These are phyloP conservation scores for Botrytis porri DNA, from an alignment of 2,329 filamentous ascomycete genomes.

Conservation along the genomic window DNA sequence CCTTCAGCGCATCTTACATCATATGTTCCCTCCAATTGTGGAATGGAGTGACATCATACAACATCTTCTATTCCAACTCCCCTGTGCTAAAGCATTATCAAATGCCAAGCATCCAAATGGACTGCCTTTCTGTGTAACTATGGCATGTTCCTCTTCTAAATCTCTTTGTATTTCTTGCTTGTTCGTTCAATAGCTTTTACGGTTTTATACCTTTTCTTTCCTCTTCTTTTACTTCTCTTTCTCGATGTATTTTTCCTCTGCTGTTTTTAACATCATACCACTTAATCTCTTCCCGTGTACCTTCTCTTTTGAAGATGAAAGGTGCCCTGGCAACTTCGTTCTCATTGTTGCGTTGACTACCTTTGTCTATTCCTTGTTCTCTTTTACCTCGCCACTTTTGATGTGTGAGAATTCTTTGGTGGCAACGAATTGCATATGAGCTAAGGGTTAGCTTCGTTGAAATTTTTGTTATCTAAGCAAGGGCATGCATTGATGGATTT, in stretches of 20 bases:
- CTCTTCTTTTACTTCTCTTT: neutral
- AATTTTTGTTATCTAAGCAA: neutral
- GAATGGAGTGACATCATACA: neutral
- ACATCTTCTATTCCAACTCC: neutral
- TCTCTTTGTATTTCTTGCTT: neutral
- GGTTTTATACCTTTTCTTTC: neutral
- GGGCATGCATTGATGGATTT: constrained; percentile 1
- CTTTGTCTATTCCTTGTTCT: neutral
- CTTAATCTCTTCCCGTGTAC: constrained; percentile 1
- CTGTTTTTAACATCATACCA: neutral
- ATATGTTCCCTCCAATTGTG: neutral
- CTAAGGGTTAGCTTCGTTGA: neutral
- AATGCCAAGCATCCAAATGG: neutral
- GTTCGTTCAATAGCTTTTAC: neutral
- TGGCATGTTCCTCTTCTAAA: neutral
- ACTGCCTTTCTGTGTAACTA: constrained; percentile 2
- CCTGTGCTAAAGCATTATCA: neutral
- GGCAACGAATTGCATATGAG: neutral
- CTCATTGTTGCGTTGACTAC: neutral
- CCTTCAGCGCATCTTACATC: neutral
- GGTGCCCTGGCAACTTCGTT: neutral
- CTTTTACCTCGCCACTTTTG: neutral
- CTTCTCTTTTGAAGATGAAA: neutral
- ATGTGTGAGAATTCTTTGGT: neutral
- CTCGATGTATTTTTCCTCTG: neutral